Evolutionary conservation across 805 yeast species (phyloP).

Genomic region (Metschnikowia cubensis): DNA sequence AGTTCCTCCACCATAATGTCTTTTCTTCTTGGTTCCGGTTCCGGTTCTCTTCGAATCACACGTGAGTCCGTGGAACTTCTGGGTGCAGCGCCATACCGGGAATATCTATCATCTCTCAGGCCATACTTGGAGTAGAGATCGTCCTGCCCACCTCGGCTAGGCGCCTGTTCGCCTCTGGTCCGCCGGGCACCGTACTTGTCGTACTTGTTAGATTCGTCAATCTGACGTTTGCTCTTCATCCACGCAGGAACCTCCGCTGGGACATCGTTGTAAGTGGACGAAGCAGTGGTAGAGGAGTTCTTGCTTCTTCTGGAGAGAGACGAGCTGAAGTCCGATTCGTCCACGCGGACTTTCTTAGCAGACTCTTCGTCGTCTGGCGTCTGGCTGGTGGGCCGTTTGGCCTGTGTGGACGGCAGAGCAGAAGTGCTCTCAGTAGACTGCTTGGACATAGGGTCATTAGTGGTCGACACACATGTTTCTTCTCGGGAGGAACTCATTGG

Average conservation of each 20-base stretch:
- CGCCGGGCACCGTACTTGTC: conserved; percentile 34
- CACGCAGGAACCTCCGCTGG: conserved; percentile 33
- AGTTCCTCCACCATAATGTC: conserved; percentile 5
- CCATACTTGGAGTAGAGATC: not conserved
- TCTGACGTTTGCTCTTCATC: conserved; percentile 28
- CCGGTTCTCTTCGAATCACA: conserved; percentile 17
- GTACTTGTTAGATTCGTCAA: conserved; percentile 28
- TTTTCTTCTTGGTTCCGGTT: conserved; percentile 12
- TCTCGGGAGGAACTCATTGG: not conserved
- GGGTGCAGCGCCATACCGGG: conserved; percentile 17
- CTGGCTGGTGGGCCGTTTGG: not conserved
- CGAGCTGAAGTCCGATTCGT: conserved; percentile 12
- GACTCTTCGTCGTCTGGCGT: not conserved
- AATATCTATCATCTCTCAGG: conserved; percentile 13
- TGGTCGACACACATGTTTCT: not conserved
- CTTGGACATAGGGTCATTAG: not conserved
- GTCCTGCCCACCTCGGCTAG: not conserved
- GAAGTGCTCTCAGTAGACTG: not conserved
- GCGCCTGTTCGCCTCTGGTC: conserved; percentile 1
- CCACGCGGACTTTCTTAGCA: not conserved
- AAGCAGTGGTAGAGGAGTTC: not conserved
- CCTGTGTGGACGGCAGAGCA: not conserved
- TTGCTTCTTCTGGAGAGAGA: conserved; percentile 16
- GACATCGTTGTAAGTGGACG: conserved; percentile 28
- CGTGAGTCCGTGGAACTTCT: conserved; percentile 9